Evolutionary conservation across 495 filamentous ascomycete species (phyloP).

Genomic region (Hamigera avellanea): DNA sequence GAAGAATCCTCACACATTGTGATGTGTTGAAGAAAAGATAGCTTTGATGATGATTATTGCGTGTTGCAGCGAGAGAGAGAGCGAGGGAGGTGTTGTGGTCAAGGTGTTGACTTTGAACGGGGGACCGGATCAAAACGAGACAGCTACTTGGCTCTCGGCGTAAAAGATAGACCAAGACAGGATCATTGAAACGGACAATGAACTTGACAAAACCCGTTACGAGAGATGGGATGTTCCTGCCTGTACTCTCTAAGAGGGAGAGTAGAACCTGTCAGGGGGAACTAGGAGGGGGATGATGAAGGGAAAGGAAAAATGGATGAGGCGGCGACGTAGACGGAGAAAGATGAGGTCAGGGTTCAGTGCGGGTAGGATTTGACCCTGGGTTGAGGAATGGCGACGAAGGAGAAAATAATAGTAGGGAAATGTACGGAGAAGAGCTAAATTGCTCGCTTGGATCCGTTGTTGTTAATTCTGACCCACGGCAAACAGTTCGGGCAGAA

Average conservation of each 20-base stretch:
- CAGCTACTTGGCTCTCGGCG: too few relatives aligned
- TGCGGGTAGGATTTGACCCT: too few relatives aligned
- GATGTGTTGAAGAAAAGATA: slow-evolving; percentile 1
- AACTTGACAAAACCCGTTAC: slow-evolving; percentile 3
- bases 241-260: slow-evolving; percentile 1
- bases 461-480: slow-evolving; percentile 31
- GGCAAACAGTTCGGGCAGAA: slow-evolving; percentile 13
- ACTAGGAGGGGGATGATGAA: neutral
- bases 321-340: neutral
- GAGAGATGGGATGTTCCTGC: slow-evolving; percentile 3
- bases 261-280: slow-evolving; percentile 3
- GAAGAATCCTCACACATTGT: slow-evolving; percentile 29
- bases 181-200: slow-evolving; percentile 3
- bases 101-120: too few relatives aligned
- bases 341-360: neutral
- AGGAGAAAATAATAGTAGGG: too few relatives aligned
- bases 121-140: too few relatives aligned
- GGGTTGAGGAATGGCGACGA: too few relatives aligned
- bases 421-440: slow-evolving; percentile 7
- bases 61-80: too few relatives aligned
- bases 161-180: slow-evolving; percentile 1
- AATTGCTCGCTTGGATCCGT: slow-evolving; percentile 12
- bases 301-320: neutral
- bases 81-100: too few relatives aligned
- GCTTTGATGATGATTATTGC: too few relatives aligned